Percentiles rank a stretch among this genome's conserved stretches.
Evolutionary conservation across 768 basidiomycete genomes (phyloP).

Genomic region (Phylloporus scabripes): DNA sequence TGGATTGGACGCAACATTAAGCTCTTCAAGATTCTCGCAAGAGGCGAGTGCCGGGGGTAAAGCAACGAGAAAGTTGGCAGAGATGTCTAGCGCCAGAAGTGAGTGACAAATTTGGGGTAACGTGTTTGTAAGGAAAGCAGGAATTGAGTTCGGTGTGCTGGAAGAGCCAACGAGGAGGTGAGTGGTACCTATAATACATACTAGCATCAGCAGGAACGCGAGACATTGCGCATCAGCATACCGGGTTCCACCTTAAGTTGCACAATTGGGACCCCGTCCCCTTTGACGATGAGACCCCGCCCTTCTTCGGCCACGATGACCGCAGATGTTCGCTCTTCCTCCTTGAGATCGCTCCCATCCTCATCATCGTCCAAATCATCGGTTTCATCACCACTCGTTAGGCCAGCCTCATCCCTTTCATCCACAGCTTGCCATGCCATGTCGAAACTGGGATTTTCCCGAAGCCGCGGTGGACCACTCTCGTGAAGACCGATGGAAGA

Average conservation of each 20-base stretch:
- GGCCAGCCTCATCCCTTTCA: slow-evolving; percentile 59
- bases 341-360: slow-evolving; percentile 44
- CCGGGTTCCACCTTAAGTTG: slow-evolving; percentile 69
- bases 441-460: slow-evolving; percentile 70
- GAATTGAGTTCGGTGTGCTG: slow-evolving; percentile 69
- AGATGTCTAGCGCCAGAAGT: slow-evolving; percentile 90
- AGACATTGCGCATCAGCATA: slow-evolving; percentile 32
- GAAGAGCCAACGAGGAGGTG: slow-evolving; percentile 89
- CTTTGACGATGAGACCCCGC: slow-evolving; percentile 74
- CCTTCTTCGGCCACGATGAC: slow-evolving; percentile 80
- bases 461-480: slow-evolving; percentile 38
- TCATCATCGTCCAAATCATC: slow-evolving; percentile 49
- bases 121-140: slow-evolving; percentile 61
- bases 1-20: slow-evolving; percentile 90
- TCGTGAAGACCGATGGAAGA: slow-evolving; percentile 55
- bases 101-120: slow-evolving; percentile 71
- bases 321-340: slow-evolving; percentile 72
- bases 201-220: not conserved
- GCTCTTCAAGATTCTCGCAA: slow-evolving; percentile 82
- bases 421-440: slow-evolving; percentile 69
- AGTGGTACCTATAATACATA: slow-evolving; percentile 63
- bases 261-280: slow-evolving; percentile 53
- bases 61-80: slow-evolving; percentile 77
- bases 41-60: slow-evolving; percentile 79
- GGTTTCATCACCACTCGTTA: slow-evolving; percentile 51